Percentiles rank a stretch among this genome's conserved stretches.
These are phyloP conservation scores for Metschnikowia corniflorae DNA, from an alignment of 805 yeast genomes.

Conservation along the genomic window DNA sequence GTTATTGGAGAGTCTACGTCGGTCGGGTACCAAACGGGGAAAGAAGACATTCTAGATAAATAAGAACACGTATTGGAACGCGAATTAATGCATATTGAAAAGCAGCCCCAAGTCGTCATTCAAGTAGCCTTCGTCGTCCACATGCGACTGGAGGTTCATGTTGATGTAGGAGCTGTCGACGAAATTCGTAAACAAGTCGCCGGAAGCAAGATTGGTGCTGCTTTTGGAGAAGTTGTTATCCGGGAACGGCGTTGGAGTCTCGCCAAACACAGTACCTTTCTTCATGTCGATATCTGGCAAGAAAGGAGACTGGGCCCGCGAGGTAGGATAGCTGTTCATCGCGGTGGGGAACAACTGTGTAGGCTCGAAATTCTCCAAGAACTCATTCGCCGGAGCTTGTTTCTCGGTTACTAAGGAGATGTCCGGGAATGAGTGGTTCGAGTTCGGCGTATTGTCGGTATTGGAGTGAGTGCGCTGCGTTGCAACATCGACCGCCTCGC, in stretches of 20 bases:
- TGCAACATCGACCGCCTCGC: background rate
- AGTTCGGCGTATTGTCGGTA: constrained; percentile 34
- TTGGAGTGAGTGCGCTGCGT: constrained; percentile 7
- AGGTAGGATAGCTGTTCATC: constrained; percentile 34
- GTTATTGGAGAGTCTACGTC: constrained; percentile 31
- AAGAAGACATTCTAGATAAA: constrained; percentile 12
- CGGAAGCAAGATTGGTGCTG: constrained; percentile 8
- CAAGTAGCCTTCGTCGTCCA: constrained; percentile 16
- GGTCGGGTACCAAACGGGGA: constrained; percentile 23
- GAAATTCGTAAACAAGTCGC: constrained; percentile 31
- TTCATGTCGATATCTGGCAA: constrained; percentile 1
- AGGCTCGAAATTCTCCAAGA: constrained; percentile 53
- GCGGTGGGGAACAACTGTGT: constrained; percentile 50
- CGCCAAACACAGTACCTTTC: constrained; percentile 5
- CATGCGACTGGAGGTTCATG: constrained; percentile 36
- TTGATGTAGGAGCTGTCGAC: constrained; percentile 40
- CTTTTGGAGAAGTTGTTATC: constrained; percentile 8
- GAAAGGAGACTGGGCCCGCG: constrained; percentile 36
- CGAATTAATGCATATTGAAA: constrained; percentile 7
- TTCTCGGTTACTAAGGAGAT: constrained; percentile 55
- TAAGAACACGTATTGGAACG: no score
- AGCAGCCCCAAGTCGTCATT: constrained; percentile 18
- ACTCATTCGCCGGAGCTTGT: constrained; percentile 43
- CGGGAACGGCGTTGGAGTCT: constrained; percentile 5
- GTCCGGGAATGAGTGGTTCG: constrained; percentile 43